phyloP scores from a whole-genome alignment of 108 stramenopile species.

The Cyclostephanos tholiformis region DNA sequence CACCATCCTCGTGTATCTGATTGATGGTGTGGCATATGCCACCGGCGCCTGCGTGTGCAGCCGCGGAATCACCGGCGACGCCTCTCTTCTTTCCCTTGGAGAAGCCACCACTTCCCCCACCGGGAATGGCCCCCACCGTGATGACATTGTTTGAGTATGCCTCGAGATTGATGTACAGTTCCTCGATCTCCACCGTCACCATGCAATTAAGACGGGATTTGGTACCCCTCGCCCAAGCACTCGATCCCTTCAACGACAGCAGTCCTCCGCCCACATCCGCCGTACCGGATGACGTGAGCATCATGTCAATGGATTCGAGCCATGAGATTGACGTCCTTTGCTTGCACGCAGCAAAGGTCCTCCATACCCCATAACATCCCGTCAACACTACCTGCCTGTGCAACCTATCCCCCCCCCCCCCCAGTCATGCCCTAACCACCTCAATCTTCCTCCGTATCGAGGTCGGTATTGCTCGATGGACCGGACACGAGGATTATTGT shows the following conservation, averaged over 20 bases:
- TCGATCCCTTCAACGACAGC: neutral
- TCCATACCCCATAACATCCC: constrained; percentile 50
- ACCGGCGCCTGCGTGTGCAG: neutral
- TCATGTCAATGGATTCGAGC: constrained; percentile 82
- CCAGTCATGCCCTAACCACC: constrained; percentile 59
- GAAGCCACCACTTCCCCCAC: neutral
- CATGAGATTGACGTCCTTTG: constrained; percentile 84
- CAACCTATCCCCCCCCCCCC: constrained; percentile 46
- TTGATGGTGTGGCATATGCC: constrained; percentile 75
- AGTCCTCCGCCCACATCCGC: constrained; percentile 4
- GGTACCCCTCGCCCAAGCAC: constrained; percentile 31
- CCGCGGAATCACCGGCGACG: neutral
- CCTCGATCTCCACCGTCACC: constrained; percentile 78
- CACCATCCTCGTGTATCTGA: constrained; percentile 55
- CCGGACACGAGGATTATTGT: constrained; percentile 62
- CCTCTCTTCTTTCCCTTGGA: neutral
- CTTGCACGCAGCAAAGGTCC: constrained; percentile 78
- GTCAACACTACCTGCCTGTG: constrained; percentile 63
- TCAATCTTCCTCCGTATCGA: constrained; percentile 54
- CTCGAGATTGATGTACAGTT: constrained; percentile 77
- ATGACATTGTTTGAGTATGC: constrained; percentile 84
- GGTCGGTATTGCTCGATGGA: constrained; percentile 64
- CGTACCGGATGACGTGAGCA: constrained; percentile 61
- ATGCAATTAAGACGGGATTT: constrained; percentile 50
- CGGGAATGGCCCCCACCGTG: constrained; percentile 64